phyloP scores from a whole-genome alignment of 257 asterid genomes.

The Solanum arcanum region DNA sequence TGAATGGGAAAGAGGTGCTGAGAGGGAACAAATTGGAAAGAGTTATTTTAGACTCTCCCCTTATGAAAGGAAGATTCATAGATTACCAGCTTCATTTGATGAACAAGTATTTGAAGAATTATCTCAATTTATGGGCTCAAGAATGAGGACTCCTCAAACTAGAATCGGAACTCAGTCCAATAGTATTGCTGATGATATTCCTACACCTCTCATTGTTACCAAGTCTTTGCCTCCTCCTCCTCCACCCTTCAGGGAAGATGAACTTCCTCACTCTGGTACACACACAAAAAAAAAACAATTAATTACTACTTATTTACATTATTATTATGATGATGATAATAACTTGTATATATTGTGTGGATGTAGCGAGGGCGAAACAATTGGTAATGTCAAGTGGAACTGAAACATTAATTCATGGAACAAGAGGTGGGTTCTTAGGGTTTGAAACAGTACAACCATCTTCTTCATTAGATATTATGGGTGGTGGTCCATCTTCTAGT shows the following conservation, averaged over 20 bases:
- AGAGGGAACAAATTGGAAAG: conserved; percentile 29
- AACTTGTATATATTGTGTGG: not conserved
- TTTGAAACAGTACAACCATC: conserved; percentile 5
- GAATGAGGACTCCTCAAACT: conserved; percentile 21
- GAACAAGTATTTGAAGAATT: conserved; percentile 43
- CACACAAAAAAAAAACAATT: not conserved
- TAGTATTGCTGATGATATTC: conserved; percentile 5
- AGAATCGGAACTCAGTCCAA: not conserved
- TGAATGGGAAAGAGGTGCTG: conserved; percentile 44
- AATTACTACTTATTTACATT: not conserved
- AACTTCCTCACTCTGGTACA: conserved; percentile 12
- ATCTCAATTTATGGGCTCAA: conserved; percentile 35
- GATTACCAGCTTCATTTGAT: conserved; percentile 45
- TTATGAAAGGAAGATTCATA: conserved; percentile 32
- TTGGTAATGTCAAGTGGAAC: conserved; percentile 9
- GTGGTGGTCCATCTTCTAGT: conserved; percentile 3
- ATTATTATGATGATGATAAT: not conserved
- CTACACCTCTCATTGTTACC: not conserved
- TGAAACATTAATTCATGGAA: conserved; percentile 15
- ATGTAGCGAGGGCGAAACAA: conserved; percentile 21
- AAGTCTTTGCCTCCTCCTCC: conserved; percentile 23
- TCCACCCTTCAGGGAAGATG: conserved; percentile 14
- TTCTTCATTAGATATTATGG: not conserved
- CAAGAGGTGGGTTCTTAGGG: conserved; percentile 17
- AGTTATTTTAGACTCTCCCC: conserved; percentile 39